phyloP scores from a whole-genome alignment of 1,284 basidiomycete species.

The Mycena sp. region DNA sequence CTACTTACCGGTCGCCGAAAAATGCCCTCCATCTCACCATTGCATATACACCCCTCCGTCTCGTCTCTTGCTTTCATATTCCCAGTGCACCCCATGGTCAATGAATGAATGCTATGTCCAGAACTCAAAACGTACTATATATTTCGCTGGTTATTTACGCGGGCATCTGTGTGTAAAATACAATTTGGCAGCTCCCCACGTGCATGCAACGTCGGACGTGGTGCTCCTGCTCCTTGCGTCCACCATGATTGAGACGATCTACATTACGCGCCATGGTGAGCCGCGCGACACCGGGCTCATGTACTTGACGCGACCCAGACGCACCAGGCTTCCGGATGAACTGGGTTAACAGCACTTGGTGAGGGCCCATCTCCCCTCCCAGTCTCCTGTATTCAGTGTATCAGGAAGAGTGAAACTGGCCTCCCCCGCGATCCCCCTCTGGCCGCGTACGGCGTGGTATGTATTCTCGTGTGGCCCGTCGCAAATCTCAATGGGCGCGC shows the following conservation, averaged over 20 bases:
- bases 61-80: conserved; percentile 26
- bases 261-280: conserved; percentile 83
- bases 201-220: no score
- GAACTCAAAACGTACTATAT: conserved; percentile 16
- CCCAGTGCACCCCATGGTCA: conserved; percentile 13
- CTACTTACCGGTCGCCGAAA: conserved; percentile 14
- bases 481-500: neutral
- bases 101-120: conserved; percentile 21
- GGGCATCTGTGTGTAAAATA: conserved; percentile 24
- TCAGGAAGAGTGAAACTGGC: conserved; percentile 74
- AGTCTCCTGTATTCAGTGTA: neutral
- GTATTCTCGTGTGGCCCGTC: neutral
- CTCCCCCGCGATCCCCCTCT: conserved; percentile 81
- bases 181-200: neutral
- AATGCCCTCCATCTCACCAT: conserved; percentile 15
- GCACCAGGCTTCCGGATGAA: conserved; percentile 74
- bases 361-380: conserved; percentile 26
- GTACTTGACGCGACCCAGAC: neutral
- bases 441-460: conserved; percentile 78
- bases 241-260: conserved; percentile 74
- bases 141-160: conserved; percentile 24
- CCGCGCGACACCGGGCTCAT: neutral
- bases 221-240: neutral
- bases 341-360: conserved; percentile 77
- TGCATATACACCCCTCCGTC: conserved; percentile 26